These are phyloP conservation scores for Ilex aquifolium DNA, from an alignment of 257 asterid genomes.

Conservation along the genomic window DNA sequence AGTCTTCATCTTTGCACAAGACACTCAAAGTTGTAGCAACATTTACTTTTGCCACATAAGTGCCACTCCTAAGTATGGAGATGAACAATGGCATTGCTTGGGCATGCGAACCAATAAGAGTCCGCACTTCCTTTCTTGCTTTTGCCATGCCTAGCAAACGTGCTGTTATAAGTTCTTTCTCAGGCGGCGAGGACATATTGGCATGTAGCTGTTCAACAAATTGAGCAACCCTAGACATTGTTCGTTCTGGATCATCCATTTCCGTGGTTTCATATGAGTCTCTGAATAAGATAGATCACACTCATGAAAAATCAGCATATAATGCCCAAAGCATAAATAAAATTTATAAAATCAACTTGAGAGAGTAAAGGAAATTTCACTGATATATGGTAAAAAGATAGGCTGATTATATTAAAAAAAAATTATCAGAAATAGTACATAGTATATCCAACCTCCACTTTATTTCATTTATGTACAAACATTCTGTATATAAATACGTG, in stretches of 20 bases:
- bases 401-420: too few species aligned
- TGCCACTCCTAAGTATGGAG: constrained; percentile 72
- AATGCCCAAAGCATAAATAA: constrained; percentile 5
- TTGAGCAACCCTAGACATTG: constrained; percentile 61
- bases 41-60: constrained; percentile 56
- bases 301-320: constrained; percentile 1
- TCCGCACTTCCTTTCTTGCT: constrained; percentile 77
- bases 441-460: background rate
- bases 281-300: constrained; percentile 33
- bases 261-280: constrained; percentile 58
- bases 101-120: constrained; percentile 74
- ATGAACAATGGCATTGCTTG: constrained; percentile 87
- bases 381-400: too few species aligned
- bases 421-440: background rate
- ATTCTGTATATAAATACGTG: too few species aligned
- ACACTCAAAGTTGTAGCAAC: constrained; percentile 65
- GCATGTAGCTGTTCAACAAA: constrained; percentile 77
- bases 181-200: constrained; percentile 53
- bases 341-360: background rate
- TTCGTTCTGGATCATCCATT: constrained; percentile 63
- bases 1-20: constrained; percentile 69
- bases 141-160: constrained; percentile 75
- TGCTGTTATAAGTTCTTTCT: constrained; percentile 84
- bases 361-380: background rate
- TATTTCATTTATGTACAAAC: background rate